phyloP scores from a whole-genome alignment of 2,329 filamentous ascomycete species.

The Diaporthe aspalathi region DNA sequence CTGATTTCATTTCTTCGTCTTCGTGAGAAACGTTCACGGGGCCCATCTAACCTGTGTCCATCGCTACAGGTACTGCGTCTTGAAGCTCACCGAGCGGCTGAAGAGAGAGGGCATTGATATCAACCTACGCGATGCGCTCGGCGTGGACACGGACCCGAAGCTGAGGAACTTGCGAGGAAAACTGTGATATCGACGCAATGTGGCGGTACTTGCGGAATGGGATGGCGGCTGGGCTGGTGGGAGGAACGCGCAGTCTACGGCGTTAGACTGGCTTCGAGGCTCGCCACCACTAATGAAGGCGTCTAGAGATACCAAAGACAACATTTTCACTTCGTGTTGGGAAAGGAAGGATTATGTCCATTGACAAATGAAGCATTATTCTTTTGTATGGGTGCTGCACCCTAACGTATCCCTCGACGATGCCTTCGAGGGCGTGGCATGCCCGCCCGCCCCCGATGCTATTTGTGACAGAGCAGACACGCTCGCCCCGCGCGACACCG shows the following conservation, averaged over 20 bases:
- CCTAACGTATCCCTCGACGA: conserved; percentile 15
- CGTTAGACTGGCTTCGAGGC: not conserved
- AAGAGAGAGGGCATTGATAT: conserved; percentile 40
- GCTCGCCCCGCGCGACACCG: not conserved
- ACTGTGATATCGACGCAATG: not conserved
- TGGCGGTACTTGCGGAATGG: not conserved
- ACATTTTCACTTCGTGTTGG: not conserved
- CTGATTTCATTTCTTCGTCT: not conserved
- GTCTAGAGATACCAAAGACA: conserved; percentile 6
- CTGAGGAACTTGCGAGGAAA: conserved; percentile 39
- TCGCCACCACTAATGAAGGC: not conserved
- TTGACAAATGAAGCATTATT: conserved; percentile 1
- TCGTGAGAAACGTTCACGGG: not conserved
- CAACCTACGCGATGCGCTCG: conserved; percentile 39
- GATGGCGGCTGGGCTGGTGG: not conserved
- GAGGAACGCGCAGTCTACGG: not conserved
- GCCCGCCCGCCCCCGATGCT: not conserved
- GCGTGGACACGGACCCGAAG: conserved; percentile 40
- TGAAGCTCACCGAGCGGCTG: conserved; percentile 40
- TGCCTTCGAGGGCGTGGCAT: not conserved
- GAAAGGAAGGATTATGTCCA: not conserved
- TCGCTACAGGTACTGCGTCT: conserved; percentile 39
- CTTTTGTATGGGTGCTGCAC: conserved; percentile 5
- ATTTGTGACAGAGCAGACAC: conserved; percentile 15
- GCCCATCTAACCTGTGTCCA: conserved; percentile 31